Base-by-base conservation (phyloP, 345 rosid genomes). In the Pugionium dolabratum region DNA sequence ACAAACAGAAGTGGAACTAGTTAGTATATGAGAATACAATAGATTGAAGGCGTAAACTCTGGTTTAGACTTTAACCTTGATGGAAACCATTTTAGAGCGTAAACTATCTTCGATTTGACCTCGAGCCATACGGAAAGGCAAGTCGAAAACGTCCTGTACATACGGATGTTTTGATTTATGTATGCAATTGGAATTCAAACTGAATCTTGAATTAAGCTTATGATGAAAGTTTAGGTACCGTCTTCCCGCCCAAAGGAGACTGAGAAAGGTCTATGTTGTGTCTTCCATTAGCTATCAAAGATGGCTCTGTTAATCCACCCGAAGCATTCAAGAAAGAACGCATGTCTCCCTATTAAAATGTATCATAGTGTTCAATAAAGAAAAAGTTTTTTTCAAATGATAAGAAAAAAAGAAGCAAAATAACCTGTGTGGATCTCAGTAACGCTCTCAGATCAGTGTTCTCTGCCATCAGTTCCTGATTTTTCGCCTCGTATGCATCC, bases 51-150 rank as follows among this genome's bases (percentile, higher is more conserved):
- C n/a, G n/a, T n/a, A n/a, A n/a, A n/a, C n/a, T n/a, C n/a, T n/a
- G n/a, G n/a, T n/a, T n/a, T n/a, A n/a, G n/a, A n/a, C n/a, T n/a
- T n/a, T n/a, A n/a, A 89, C 99, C 85, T 94, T 94, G 65, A 94
- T 87, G 45, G 96, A 85, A 70, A 95, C 82, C 96, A 94, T 88
- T 80, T 94, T 94, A 57, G 76, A 79, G 37, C 97, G 81, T 64
- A 90, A 93, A 76, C 88, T 94, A 76, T 88, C 97, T 81, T 90
- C 99, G 71, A 94, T 94, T 79, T 94, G 96, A 76, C 87, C 88
- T 81, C 95, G 82, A 55, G 95, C 99, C 91, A 94, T 87, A 75
- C 78, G 95, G 52, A 85, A 79, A 44, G 99, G 99, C 73, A 94
- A 69, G 74, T 94, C 99, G 64, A 94, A 90, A 41, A 90, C 87